Base-by-base conservation (phyloP, 1,284 basidiomycete genomes). In the Tilletiaria anomala region DNA sequence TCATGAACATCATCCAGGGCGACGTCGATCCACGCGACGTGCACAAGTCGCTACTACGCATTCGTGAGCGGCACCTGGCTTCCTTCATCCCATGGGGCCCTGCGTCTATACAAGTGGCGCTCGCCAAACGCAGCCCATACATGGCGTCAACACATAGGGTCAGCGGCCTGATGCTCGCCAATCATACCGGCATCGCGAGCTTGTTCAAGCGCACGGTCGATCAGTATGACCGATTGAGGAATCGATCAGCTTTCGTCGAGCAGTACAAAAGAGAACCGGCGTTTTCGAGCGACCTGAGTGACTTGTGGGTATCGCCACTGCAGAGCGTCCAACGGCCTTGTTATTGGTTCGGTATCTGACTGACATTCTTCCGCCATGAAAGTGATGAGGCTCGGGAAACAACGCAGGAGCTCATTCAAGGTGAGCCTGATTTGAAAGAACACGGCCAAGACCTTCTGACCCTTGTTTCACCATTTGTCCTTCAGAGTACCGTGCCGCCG, bases 51-150 rank as follows among this genome's bases (percentile, higher is more conserved):
- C 73, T 97, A 23, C 75, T 99, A 18, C 80, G 93, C 6, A 97
- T 99, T 57, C 78, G 93, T 23, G 93, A 97, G 70, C 78, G 91
- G 22, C 86, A 96, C 61, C 74, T 97, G 12, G 91, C 93, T 5
- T 93, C 83, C 66, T 97, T 99, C 69, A 96, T 97, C 49, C 91
- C 93, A 2, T 99, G 93, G 93, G 93, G 93, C 3, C 93, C 93
- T 1, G 91, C 91, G 1, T 89, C 85, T 34, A 94, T 96, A 57
- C 93, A 99, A 70, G 89, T 97, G 2, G 91, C 93, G 4, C 72
- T 96, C 48, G 93, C 89, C 1, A 81, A 86, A 51, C 80, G 78
- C 63, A 91, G 83, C 39, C 89, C 86, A 6, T 93, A 88, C 65
- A 74, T 93, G 43, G 76, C 79, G 14, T 80, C 83, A 36, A 84